Evolutionary conservation across 2,329 filamentous ascomycete species (phyloP).

Genomic region (Aspergillus fijiensis): DNA sequence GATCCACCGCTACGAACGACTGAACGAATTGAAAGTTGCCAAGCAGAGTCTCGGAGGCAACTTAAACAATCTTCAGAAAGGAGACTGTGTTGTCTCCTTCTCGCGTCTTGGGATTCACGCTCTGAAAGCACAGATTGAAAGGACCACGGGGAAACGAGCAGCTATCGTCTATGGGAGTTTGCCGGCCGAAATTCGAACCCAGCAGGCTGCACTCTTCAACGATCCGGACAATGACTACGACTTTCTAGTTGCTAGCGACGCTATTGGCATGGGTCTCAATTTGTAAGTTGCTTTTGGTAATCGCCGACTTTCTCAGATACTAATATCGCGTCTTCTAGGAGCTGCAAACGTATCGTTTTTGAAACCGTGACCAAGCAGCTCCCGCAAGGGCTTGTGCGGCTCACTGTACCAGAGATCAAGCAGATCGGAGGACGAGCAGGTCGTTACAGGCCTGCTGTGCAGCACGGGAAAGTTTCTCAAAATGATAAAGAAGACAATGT

Average conservation of each 20-base stretch:
- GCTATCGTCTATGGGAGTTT: conserved; percentile 91
- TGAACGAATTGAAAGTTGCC: conserved; percentile 74
- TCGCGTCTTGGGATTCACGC: conserved; percentile 78
- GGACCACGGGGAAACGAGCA: conserved; percentile 71
- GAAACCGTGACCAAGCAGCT: conserved; percentile 74
- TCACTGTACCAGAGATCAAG: conserved; percentile 78
- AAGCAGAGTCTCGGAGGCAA: conserved; percentile 61
- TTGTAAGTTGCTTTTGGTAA: conserved; percentile 54
- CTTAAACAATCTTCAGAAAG: conserved; percentile 71
- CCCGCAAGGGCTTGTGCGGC: conserved; percentile 55
- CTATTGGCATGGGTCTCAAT: conserved; percentile 96
- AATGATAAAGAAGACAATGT: conserved; percentile 40
- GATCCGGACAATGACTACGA: conserved; percentile 95
- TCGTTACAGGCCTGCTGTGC: conserved; percentile 71
- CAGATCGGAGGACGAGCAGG: conserved; percentile 94
- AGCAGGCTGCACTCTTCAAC: conserved; percentile 92
- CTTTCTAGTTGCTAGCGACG: conserved; percentile 88
- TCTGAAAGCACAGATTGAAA: conserved; percentile 75
- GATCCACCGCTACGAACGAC: conserved; percentile 77
- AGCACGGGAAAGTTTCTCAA: conserved; percentile 40
- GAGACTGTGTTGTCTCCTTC: conserved; percentile 87
- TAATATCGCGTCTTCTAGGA: conserved; percentile 42
- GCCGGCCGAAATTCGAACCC: conserved; percentile 86
- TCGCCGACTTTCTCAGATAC: background rate
- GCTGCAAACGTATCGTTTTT: conserved; percentile 85